phyloP scores from a whole-genome alignment of 2,329 filamentous ascomycete species.

The Tolypocladium pustulatum region DNA sequence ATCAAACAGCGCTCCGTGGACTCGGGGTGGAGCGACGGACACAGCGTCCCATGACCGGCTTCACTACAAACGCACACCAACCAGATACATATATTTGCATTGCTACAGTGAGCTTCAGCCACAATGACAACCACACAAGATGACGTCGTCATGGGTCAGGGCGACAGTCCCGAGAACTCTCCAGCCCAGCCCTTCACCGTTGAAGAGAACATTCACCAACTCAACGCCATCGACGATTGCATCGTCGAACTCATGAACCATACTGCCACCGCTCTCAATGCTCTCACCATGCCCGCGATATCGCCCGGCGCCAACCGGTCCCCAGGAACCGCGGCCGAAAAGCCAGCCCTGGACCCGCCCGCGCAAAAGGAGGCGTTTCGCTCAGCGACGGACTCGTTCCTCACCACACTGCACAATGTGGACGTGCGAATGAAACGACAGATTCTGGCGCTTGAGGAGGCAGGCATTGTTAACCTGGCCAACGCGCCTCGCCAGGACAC shows the following conservation, averaged over 20 bases:
- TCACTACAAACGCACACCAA: neutral
- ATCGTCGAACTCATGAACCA: constrained; percentile 29
- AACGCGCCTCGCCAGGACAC: constrained; percentile 21
- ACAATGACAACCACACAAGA: constrained; percentile 21
- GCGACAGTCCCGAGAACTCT: constrained; percentile 3
- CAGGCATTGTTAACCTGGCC: constrained; percentile 53
- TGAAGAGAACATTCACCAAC: constrained; percentile 68
- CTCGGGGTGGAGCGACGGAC: neutral
- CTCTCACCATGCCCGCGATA: constrained; percentile 26
- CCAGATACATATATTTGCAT: too few species aligned
- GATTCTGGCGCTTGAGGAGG: constrained; percentile 72
- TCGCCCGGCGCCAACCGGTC: constrained; percentile 5
- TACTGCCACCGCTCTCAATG: constrained; percentile 34
- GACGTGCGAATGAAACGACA: constrained; percentile 58
- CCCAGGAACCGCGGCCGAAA: constrained; percentile 3
- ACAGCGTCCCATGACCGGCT: neutral
- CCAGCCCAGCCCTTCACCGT: constrained; percentile 50
- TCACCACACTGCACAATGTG: constrained; percentile 61
- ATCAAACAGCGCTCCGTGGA: neutral
- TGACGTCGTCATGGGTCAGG: constrained; percentile 20
- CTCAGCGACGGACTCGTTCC: constrained; percentile 53
- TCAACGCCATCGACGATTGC: constrained; percentile 66
- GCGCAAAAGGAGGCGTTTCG: constrained; percentile 48
- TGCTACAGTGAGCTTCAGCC: neutral
- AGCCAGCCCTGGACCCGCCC: constrained; percentile 26